Evolutionary conservation across 768 basidiomycete genomes (phyloP), one percentile per base, ranked within the genome.

Genomic region (Porphyrellus cyaneotinctus): DNA sequence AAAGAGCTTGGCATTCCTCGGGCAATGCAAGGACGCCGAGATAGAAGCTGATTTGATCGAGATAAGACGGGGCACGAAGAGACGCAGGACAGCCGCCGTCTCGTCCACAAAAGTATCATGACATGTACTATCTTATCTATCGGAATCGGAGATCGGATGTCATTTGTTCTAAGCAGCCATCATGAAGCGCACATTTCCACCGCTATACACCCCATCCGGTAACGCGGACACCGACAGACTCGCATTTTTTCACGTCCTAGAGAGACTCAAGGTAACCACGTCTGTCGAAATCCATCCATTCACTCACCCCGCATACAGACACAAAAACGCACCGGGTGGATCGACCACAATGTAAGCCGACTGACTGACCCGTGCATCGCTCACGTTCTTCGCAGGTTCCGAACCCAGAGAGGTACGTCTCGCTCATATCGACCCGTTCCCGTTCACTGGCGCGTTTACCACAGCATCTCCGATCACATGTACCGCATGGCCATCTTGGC

Each of bases 251-350:
- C 95, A 98, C 62, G 72, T 95, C 15, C 69, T 98, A 0, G 93
- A 95, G 69, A 76, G 83, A 58, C 73, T 98, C 31, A 97, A 98
- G 83, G 94, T 91, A 51, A 18, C 14, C 15, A n/a, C 22, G 8
- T 12, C 4, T 31, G 3, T 33, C 36, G 12, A n/a, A 8, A n/a
- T 22, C 4, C 15, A 5, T 22, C 3, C 41, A 17, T n/a, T 2
- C 13, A 1, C 31, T 46, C 35, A 54, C 55, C 49, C 26, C 31
- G n/a, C 49, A 13, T 22, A 31, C 59, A 97, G 93, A 95, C 89
- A 0, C 93, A 97, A 65, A 95, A 94, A 68, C 81, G 95, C 10
- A 97, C 94, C 0, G 95, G 95, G 56, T 99, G 95, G 95, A 80
- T 94, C 30, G 79, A 95, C 59, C 79, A 92, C 62, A 79, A 87